Evolutionary conservation across 140 eudicot species (phyloP).

Genomic region (Ambrosia hybrid): DNA sequence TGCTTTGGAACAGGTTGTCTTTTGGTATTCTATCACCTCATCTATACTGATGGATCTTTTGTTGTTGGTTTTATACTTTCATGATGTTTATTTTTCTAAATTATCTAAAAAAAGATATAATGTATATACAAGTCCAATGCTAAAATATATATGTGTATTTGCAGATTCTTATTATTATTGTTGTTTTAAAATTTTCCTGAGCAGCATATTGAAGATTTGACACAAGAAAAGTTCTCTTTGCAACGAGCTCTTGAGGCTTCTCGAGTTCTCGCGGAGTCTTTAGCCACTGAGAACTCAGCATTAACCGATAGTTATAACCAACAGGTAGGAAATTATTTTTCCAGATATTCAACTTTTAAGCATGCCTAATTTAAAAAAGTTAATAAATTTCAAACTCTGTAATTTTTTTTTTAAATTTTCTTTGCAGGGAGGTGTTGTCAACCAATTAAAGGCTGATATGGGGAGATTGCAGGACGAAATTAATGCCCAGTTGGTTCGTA

Average conservation of each 20-base stretch:
- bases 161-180: constrained; percentile 7
- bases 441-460: constrained; percentile 71
- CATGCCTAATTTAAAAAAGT: background rate
- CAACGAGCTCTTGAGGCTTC: constrained; percentile 98
- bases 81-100: background rate
- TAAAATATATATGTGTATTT: no score
- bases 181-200: constrained; percentile 13
- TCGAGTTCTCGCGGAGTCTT: constrained; percentile 74
- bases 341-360: no score
- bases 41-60: background rate
- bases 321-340: constrained; percentile 52
- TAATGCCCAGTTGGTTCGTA: constrained; percentile 67
- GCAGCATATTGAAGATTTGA: constrained; percentile 96
- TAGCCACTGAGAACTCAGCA: constrained; percentile 89
- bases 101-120: background rate
- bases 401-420: background rate
- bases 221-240: constrained; percentile 92
- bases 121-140: no score
- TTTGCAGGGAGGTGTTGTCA: constrained; percentile 75
- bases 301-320: constrained; percentile 88
- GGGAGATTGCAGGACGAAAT: constrained; percentile 80
- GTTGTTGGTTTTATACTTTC: background rate
- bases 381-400: background rate
- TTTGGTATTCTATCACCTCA: background rate
- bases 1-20: constrained; percentile 87